Base-by-base conservation (phyloP, 176 grass and related monocot species). In the Alloteropsis semialata region DNA sequence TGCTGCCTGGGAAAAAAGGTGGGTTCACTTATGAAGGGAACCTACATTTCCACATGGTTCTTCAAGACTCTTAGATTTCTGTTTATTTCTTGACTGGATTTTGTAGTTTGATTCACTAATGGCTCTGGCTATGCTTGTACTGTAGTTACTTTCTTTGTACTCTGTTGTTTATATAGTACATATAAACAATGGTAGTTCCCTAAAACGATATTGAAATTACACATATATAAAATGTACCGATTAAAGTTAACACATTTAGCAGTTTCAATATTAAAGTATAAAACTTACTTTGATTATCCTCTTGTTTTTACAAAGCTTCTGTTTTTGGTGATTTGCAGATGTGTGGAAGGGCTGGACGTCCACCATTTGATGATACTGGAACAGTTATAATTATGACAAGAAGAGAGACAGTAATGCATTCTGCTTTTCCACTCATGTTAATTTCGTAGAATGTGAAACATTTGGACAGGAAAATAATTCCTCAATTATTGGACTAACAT, bases 341-440 rank as follows among this genome's bases (percentile, higher is more conserved):
- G 96, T 95, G 96, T 85, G 96, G 96, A 5, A 95, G 96, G 87
- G 96, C 96, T 82, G 96, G 96, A 45, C 90, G 92, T 42, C 90
- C 92, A 76, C 96, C 96, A 84, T 98, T 98, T 84, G 92, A 98
- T 88, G 90, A 98, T 84, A 93, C 96, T 75, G 92, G 96, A 86
- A 98, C 90, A 90, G 81, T 98, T 88, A 91, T 98, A 83, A 88
- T 98, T 61, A 95, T 98, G 96, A 95, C 96, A 86, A 98, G 95
- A 93, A 98, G 54, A 91, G 92, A 98, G 30, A 98, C 90, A 43
- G 92, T 98, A 91, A 88, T 80, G 3, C 33, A 4, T 41, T 45
- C 64, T 85, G 21, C 38, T 22, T 64, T 86, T 82, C 33, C 64
- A 62, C 66, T 78, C 18, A 50, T 72, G 60, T 89, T 68, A 62